Percentiles rank a stretch among this genome's conserved stretches.
Conservation (phyloP, 768 basidiomycete genomes). For the Russula compacta region DNA sequence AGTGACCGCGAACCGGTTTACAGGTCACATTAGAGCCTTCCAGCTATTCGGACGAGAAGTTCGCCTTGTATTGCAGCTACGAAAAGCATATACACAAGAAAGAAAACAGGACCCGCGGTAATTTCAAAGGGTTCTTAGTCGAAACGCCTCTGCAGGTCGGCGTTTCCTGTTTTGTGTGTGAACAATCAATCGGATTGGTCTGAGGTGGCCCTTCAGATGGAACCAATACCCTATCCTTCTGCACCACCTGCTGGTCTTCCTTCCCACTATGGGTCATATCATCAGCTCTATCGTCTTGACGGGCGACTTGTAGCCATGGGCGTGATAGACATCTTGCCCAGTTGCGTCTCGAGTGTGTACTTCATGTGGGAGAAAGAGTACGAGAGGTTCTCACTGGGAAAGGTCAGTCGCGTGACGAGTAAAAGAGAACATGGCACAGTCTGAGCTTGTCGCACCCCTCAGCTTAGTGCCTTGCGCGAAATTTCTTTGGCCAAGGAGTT, state of each 20-base stretch:
- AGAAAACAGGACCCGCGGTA: slow-evolving; percentile 34
- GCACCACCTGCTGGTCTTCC: slow-evolving; percentile 53
- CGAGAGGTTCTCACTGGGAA: slow-evolving; percentile 67
- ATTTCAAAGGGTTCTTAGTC: slow-evolving; percentile 72
- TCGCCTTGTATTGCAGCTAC: slow-evolving; percentile 64
- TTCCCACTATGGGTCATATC: slow-evolving; percentile 80
- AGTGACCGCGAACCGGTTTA: background rate
- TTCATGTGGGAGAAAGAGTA: slow-evolving; percentile 78
- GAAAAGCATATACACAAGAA: slow-evolving; percentile 76
- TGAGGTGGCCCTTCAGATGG: slow-evolving; percentile 32
- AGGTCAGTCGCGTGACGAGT: slow-evolving; percentile 36
- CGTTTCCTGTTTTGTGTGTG: slow-evolving; percentile 19
- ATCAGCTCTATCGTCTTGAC: slow-evolving; percentile 81
- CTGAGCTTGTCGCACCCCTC: background rate
- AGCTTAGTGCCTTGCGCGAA: slow-evolving; percentile 86
- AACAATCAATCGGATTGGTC: background rate
- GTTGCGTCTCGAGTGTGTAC: slow-evolving; percentile 79
- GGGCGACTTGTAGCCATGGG: slow-evolving; percentile 75
- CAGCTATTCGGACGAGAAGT: slow-evolving; percentile 74
- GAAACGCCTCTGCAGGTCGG: slow-evolving; percentile 62
- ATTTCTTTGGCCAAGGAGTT: slow-evolving; percentile 68
- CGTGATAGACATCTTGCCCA: slow-evolving; percentile 84
- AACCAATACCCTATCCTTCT: slow-evolving; percentile 50
- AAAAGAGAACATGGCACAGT: background rate
- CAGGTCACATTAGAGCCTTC: slow-evolving; percentile 74